Evolutionary conservation across 164 flowering plant genomes (phyloP), one percentile per base, ranked within the genome.

Genomic region (Umbellularia californica): DNA sequence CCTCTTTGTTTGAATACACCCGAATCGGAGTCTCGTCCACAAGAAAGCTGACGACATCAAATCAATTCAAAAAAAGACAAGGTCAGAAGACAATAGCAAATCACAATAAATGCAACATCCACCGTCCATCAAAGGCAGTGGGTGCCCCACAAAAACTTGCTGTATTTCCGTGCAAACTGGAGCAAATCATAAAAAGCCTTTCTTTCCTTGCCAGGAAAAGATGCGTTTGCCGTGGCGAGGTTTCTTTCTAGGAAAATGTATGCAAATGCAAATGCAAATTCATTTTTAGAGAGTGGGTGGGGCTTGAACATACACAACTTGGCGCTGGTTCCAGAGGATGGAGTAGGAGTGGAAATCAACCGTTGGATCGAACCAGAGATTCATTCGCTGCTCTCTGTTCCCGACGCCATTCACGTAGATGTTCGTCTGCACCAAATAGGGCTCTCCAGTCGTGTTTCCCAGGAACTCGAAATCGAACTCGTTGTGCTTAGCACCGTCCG

Each of bases 401-500:
- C 98, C 98, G 6, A 90, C 90, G 5, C 98, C 98, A 77, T 94
- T 94, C 1, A 90, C 88, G 73, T 90, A 94, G 15, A 94, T 72
- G 77, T 94, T 92, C 60, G 97, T 94, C 69, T 94, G 97, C 1
- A 94, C 92, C 20, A 87, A 23, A 82, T 90, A 92, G 0, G 98
- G 97, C 63, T 94, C 96, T 0, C 98, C 97, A 3, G 86, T 89
- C 2, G 88, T 88, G 83, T 92, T 94, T 14, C 98, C 98, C 75
- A 94, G 81, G 72, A 95, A 93, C 90, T 95, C 99, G 58, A 93
- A 92, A 81, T 95, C 99, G 72, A 95, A 93, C 69, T 95, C 99
- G 69, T 93, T 81, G 87, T 95, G 99, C 10, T 76, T 82, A 62
- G 96, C 82, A 19, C 98, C 99, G 0, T 93, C 98, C 0, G 99